phyloP scores from a whole-genome alignment of 2,329 filamentous ascomycete species.

The Ascochyta koolunga region DNA sequence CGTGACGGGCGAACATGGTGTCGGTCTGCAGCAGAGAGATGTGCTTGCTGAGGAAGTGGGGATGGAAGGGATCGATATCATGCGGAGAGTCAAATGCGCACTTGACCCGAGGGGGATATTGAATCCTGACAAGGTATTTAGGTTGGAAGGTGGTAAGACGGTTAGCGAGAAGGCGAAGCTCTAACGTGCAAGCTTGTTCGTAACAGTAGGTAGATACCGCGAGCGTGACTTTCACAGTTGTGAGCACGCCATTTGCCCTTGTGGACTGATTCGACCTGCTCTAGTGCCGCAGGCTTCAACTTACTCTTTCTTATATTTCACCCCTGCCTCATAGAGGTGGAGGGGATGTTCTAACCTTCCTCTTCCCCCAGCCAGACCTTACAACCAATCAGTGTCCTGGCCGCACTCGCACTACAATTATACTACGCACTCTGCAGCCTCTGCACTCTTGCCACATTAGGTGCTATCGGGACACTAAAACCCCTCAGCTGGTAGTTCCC shows the following conservation, averaged over 20 bases:
- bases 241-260: too few relatives aligned
- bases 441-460: too few relatives aligned
- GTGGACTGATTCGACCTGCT: too few relatives aligned
- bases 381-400: neutral
- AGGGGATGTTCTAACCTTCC: neutral
- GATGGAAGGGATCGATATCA: conserved; percentile 72
- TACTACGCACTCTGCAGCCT: too few relatives aligned
- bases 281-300: too few relatives aligned
- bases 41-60: conserved; percentile 80
- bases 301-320: too few relatives aligned
- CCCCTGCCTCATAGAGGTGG: too few relatives aligned
- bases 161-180: neutral
- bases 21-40: conserved; percentile 81
- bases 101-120: conserved; percentile 73
- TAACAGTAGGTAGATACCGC: too few relatives aligned
- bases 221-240: too few relatives aligned
- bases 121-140: conserved; percentile 68
- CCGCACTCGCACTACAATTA: neutral
- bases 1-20: conserved; percentile 82
- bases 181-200: neutral
- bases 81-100: conserved; percentile 80
- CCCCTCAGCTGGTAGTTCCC: too few relatives aligned
- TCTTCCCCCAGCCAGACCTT: neutral
- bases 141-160: conserved; percentile 44
- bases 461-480: too few relatives aligned